Evolutionary conservation across 805 yeast species (phyloP), one percentile per base, ranked within the genome.

Genomic region (Debaryomyces castellii): DNA sequence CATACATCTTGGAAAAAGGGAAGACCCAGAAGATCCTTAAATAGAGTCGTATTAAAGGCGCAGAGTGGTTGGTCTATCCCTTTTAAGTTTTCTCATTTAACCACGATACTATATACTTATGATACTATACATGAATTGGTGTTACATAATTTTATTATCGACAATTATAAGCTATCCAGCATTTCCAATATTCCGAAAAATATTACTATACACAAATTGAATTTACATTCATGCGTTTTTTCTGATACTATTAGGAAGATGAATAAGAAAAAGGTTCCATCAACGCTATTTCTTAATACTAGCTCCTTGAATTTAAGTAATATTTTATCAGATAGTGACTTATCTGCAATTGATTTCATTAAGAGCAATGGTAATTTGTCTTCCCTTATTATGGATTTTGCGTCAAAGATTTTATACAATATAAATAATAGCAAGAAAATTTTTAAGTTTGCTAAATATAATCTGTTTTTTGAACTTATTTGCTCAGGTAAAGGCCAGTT

Each of bases 41-140:
- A 63, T 2, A 63, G 51, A n/a, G 54, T 77, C n/a, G 55, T 57
- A 3, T 52, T 77, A 2, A 62, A 70, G 3, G 69, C 80, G 0
- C 77, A 77, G 48, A 46, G 69, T 0, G 81, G 80, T 2, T 76
- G 81, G 81, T 73, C 74, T 27, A 74, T 81, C 12, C 80, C 83
- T 3, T 60, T 81, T 50, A 67, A 77, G 46, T 40, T 53, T 14
- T 63, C 73, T 10, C 78, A 76, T 48, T 52, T 81, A 6, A 57
- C 80, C 1, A 63, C 77, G 51, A 63, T 82, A 16, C 66, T 77
- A 46, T 75, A 76, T 12, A 53, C 69, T 7, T 71, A 57, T 45
- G 64, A 59, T 39, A 37, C 43, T 9, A 69, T 81, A 5, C 64
- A 71, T 25, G 73, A 73, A 41, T 57, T 82, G 20, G 59, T 59